These are phyloP conservation scores for Diaporthe aspalathi DNA, from an alignment of 2,329 filamentous ascomycete species.

Conservation along the genomic window DNA sequence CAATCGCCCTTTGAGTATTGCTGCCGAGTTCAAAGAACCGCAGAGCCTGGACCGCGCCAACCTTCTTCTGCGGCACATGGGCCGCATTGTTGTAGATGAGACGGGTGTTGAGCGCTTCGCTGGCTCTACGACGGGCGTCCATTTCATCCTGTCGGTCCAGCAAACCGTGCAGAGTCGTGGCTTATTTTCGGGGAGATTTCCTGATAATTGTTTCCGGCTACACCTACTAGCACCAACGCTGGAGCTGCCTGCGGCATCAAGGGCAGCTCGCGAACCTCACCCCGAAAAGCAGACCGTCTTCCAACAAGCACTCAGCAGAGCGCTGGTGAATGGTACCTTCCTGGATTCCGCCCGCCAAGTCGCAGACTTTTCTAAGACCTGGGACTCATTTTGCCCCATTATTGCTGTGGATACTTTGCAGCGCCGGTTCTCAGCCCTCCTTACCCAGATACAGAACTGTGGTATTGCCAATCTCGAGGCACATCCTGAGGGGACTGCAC, in stretches of 20 bases:
- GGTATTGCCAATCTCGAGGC: neutral
- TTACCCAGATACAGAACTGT: neutral
- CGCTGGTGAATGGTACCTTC: neutral
- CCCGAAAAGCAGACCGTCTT: neutral
- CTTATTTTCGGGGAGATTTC: neutral
- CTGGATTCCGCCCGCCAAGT: neutral
- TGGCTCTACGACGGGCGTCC: slow-evolving; percentile 15
- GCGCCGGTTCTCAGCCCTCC: neutral
- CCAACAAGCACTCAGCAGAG: neutral
- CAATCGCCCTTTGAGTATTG: neutral
- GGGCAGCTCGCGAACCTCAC: neutral
- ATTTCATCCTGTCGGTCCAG: slow-evolving; percentile 25
- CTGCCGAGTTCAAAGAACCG: neutral
- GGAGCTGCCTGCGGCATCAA: neutral
- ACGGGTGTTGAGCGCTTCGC: slow-evolving; percentile 21
- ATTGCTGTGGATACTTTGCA: neutral
- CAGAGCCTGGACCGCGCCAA: neutral
- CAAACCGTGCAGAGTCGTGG: slow-evolving; percentile 20
- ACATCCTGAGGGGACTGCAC: slow-evolving; percentile 1
- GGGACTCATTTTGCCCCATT: slow-evolving; percentile 12
- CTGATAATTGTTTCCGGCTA: slow-evolving; percentile 25
- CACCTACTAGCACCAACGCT: slow-evolving; percentile 6
- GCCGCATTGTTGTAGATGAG: slow-evolving; percentile 18
- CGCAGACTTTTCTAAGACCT: neutral
- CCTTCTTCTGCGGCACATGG: slow-evolving; percentile 22